A percentile compares a stretch with the other conserved stretches of the same genome.
These are phyloP conservation scores for Zopfia rhizophila DNA, from an alignment of 2,329 filamentous ascomycete species.

Conservation along the genomic window DNA sequence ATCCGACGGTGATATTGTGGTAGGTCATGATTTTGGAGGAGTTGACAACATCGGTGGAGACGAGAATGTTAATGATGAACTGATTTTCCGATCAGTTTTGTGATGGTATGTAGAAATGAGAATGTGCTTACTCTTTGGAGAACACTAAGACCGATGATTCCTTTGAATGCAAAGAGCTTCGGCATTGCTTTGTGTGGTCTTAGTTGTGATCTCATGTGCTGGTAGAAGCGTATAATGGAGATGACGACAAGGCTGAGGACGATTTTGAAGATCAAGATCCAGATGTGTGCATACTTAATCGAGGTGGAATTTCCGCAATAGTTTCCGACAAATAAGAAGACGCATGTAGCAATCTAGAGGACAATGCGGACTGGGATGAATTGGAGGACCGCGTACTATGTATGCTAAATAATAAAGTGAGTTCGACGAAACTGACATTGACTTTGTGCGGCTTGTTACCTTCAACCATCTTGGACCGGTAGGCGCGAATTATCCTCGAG, in stretches of 20 bases:
- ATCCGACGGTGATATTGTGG: slow-evolving; percentile 38
- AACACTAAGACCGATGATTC: slow-evolving; percentile 42
- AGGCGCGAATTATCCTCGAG: slow-evolving; percentile 19
- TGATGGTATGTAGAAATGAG: not conserved
- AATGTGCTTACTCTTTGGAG: slow-evolving; percentile 37
- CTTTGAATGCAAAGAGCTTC: slow-evolving; percentile 45
- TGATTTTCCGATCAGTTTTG: slow-evolving; percentile 10
- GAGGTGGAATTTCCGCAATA: slow-evolving; percentile 44
- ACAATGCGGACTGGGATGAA: slow-evolving; percentile 42
- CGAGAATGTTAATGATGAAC: slow-evolving; percentile 44
- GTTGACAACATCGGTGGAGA: slow-evolving; percentile 31
- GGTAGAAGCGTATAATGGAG: slow-evolving; percentile 36
- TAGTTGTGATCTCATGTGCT: slow-evolving; percentile 31
- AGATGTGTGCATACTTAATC: slow-evolving; percentile 43
- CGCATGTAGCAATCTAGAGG: slow-evolving; percentile 39
- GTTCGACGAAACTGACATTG: not conserved
- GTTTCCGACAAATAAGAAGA: slow-evolving; percentile 33
- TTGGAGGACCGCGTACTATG: slow-evolving; percentile 45
- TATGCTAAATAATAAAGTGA: slow-evolving; percentile 28
- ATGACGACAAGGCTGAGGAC: slow-evolving; percentile 34
- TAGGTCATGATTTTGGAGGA: slow-evolving; percentile 41
- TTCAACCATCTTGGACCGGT: slow-evolving; percentile 39
- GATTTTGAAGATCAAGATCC: slow-evolving; percentile 37
- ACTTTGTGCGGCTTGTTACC: slow-evolving; percentile 20
- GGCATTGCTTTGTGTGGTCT: slow-evolving; percentile 36